Base-by-base conservation (phyloP, 2,329 filamentous ascomycete species). In the Colletotrichum ledebouriae region DNA sequence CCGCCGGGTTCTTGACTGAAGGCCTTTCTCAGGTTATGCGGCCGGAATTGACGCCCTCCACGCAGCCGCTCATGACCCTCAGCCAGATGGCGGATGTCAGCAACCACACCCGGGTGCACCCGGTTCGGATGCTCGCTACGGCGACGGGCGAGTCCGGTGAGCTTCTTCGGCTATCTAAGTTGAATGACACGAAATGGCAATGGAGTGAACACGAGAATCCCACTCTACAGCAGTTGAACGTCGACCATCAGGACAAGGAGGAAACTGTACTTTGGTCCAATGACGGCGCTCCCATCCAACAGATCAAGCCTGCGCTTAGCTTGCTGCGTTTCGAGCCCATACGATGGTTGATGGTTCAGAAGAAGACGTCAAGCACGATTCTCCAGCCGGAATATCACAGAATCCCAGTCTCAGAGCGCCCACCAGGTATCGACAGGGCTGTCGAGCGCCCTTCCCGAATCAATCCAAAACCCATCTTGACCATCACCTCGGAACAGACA, bases 141-240 rank as follows among this genome's bases (percentile, higher is more conserved):
- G 84, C 80, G 5, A 80, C 84, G 2, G 90, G 90, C n/a, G 82
- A 84, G 56, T 84, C 83, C 13, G 87, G 88, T 1, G 86, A 90
- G 71, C 78, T 86, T 1, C 77, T 93, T 10, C 86, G 86, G 2
- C 74, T 93, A 2, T 76, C 84, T 4, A 80, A 81, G 6, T 75
- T 90, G 4, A 79, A 82, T 3, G 76, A 83, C 22, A 84, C 87
- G 55, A 80, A 79, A 55, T 86, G 85, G 78, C 81, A 83, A n/a
- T 92, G 89, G 88, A 77, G 76, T 1, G 75, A 78, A 3, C 77
- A 85, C 41, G 78, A 79, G 41, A 81, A 81, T 44, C 76, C 82
- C 1, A 82, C 80, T 58, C 75, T 92, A 25, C 78, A 81, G 15
- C 78, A 88, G 1, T 81, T 81, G 6, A 78, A 79, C 0, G 74